Conservation (phyloP, 2,329 filamentous ascomycete genomes). For the Penicillium brasilianum region DNA sequence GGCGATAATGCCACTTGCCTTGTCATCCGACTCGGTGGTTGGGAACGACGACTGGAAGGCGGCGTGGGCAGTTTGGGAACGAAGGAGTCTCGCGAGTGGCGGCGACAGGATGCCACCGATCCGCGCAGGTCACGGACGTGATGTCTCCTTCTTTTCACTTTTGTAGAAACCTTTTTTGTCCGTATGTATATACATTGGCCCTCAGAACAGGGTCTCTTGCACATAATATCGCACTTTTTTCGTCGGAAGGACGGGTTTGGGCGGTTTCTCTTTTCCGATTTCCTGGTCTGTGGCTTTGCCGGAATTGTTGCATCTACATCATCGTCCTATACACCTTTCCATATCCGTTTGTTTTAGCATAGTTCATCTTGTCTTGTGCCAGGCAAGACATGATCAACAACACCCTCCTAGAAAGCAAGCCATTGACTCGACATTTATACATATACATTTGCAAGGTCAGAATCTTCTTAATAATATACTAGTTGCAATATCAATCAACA, state of each 20-base stretch:
- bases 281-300: background rate
- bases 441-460: too few relatives aligned
- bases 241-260: background rate
- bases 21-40: constrained; percentile 67
- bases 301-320: background rate
- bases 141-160: constrained; percentile 18
- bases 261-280: background rate
- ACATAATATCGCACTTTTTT: constrained; percentile 22
- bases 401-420: background rate
- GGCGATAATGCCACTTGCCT: constrained; percentile 69
- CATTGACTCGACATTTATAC: too few relatives aligned
- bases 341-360: background rate
- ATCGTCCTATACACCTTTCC: background rate
- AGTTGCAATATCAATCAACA: too few relatives aligned
- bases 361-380: background rate
- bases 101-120: constrained; percentile 78
- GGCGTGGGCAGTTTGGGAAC: constrained; percentile 88
- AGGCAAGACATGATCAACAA: background rate
- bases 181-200: constrained; percentile 30
- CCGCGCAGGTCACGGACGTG: constrained; percentile 70
- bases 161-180: constrained; percentile 11
- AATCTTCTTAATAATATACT: background rate
- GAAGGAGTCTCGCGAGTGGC: constrained; percentile 86
- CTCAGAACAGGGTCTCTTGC: constrained; percentile 8
- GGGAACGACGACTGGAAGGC: constrained; percentile 72